Evolutionary conservation across 257 asterid species (phyloP).

Genomic region (Solanum boliviense): DNA sequence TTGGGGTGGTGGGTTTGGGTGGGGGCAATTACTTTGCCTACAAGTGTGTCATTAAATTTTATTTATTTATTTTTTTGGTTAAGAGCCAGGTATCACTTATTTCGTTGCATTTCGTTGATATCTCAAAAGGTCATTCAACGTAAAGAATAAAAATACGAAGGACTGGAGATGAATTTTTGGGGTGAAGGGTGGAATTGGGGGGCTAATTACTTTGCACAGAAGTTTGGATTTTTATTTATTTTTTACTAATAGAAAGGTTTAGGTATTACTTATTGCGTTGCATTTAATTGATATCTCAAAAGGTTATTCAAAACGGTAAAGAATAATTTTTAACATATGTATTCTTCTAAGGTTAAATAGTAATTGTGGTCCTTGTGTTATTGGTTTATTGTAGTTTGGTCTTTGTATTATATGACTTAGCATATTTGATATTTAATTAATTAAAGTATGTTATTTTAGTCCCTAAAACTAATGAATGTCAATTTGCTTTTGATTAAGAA

Average conservation of each 20-base stretch:
- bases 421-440: not conserved
- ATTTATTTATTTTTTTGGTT: not conserved
- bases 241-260: too few species aligned
- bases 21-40: not conserved
- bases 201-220: too few species aligned
- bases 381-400: not conserved
- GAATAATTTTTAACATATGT: too few species aligned
- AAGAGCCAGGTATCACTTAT: not conserved
- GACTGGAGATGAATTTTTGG: not conserved
- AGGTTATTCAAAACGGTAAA: too few species aligned
- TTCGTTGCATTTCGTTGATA: too few species aligned
- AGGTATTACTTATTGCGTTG: too few species aligned
- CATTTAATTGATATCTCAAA: not conserved
- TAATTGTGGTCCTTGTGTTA: not conserved
- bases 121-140: not conserved
- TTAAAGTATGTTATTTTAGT: too few species aligned
- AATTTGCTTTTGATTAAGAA: fast-evolving
- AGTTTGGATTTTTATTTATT: too few species aligned
- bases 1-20: not conserved
- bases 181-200: not conserved
- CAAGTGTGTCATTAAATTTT: not conserved
- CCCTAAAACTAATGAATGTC: not conserved
- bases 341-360: not conserved
- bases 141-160: too few species aligned
- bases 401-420: not conserved